phyloP scores from a whole-genome alignment of 1,139 yeast species.

The Meyerozyma sp. region DNA sequence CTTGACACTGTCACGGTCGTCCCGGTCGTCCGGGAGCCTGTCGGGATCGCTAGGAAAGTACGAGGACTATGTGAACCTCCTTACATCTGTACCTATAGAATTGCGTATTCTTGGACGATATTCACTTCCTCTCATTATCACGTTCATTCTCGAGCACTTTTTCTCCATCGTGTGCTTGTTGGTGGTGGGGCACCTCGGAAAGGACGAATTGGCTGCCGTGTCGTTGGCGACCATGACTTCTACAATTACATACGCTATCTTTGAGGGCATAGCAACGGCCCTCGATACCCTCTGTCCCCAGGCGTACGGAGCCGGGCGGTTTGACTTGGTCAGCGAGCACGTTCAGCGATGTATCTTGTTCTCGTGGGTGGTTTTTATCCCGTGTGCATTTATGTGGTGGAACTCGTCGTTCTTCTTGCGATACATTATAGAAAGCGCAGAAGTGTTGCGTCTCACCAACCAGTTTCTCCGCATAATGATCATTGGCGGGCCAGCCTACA shows the following conservation, averaged over 20 bases:
- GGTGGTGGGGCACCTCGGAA: conserved; percentile 72
- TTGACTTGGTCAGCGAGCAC: conserved; percentile 53
- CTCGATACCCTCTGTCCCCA: conserved; percentile 85
- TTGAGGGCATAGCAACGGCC: conserved; percentile 85
- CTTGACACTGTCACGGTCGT: conserved; percentile 5
- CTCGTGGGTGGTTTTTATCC: conserved; percentile 51
- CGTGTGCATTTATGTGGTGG: conserved; percentile 65
- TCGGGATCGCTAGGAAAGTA: conserved; percentile 15
- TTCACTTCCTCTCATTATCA: conserved; percentile 59
- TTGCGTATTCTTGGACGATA: conserved; percentile 44
- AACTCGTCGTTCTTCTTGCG: conserved; percentile 50
- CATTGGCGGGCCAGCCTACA: conserved; percentile 80
- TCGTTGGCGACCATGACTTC: conserved; percentile 87
- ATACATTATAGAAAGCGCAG: conserved; percentile 50
- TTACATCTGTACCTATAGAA: conserved; percentile 44
- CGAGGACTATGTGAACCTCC: conserved; percentile 37
- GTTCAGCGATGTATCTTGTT: conserved; percentile 61
- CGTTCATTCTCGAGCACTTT: conserved; percentile 66
- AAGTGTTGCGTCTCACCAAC: conserved; percentile 61
- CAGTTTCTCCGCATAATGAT: conserved; percentile 60
- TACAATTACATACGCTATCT: conserved; percentile 75
- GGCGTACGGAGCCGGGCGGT: conserved; percentile 70
- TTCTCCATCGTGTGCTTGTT: conserved; percentile 67
- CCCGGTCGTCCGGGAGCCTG: conserved; percentile 8
- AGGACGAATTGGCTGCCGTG: conserved; percentile 70